These are phyloP conservation scores for Geotrichum bryndzae DNA, from an alignment of 1,139 yeast species.

Conservation along the genomic window DNA sequence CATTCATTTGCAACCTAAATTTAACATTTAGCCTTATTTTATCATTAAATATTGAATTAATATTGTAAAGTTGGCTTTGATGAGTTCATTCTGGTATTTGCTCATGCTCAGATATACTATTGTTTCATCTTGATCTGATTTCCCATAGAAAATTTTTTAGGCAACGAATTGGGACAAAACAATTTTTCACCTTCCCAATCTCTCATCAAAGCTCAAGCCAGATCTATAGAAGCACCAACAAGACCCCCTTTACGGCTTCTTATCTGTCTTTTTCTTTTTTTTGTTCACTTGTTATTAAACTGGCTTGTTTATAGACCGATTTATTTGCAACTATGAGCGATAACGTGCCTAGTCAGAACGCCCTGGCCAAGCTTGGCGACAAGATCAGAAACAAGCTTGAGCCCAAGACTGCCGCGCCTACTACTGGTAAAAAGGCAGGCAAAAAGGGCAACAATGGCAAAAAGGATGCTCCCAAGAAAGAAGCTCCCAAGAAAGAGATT, in stretches of 20 bases:
- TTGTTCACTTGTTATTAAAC: background rate
- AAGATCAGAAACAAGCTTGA: slow-evolving; percentile 28
- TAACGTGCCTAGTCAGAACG: slow-evolving; percentile 18
- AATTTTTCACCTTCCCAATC: background rate
- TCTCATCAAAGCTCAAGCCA: background rate
- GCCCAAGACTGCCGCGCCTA: slow-evolving; percentile 13
- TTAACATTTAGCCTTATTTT: too few relatives aligned
- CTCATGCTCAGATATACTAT: background rate
- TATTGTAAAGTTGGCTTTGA: background rate
- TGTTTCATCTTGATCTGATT: background rate
- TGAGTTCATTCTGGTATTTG: background rate
- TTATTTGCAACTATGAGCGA: background rate
- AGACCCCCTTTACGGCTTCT: background rate
- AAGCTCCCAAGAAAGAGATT: slow-evolving; percentile 28
- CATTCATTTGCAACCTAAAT: too few relatives aligned
- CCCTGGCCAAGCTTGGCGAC: slow-evolving; percentile 30
- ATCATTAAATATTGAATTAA: too few relatives aligned
- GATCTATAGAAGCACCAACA: background rate
- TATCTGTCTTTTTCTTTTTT: background rate
- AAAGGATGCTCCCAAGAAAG: slow-evolving; percentile 19
- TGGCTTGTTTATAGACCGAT: too few relatives aligned
- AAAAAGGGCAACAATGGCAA: slow-evolving; percentile 17
- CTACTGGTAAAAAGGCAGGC: slow-evolving; percentile 11
- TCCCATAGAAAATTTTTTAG: background rate
- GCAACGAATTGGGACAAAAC: background rate